These are phyloP conservation scores for Thyridium curvatum DNA, from an alignment of 2,329 filamentous ascomycete genomes.

Conservation along the genomic window DNA sequence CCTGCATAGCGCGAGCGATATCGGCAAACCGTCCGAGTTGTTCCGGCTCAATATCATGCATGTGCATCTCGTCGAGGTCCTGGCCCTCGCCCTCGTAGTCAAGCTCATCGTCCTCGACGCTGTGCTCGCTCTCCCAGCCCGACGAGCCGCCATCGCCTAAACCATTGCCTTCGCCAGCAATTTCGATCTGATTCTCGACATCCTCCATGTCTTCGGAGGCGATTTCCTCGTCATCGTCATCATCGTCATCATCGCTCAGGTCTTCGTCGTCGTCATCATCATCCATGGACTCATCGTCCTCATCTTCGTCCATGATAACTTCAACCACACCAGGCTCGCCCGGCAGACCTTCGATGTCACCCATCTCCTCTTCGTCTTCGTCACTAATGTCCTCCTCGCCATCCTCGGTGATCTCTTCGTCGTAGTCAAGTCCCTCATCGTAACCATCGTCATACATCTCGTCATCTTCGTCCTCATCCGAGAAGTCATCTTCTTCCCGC, in stretches of 20 bases:
- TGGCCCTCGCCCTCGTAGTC: constrained; percentile 50
- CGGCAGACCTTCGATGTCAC: constrained; percentile 71
- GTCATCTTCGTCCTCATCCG: constrained; percentile 60
- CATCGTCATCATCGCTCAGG: constrained; percentile 36
- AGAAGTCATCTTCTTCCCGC: constrained; percentile 73
- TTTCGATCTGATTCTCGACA: constrained; percentile 43
- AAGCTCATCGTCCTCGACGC: constrained; percentile 46
- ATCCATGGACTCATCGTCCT: constrained; percentile 59
- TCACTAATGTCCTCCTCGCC: constrained; percentile 86
- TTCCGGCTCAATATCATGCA: constrained; percentile 38
- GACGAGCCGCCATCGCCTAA: constrained; percentile 54
- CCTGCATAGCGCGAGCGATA: constrained; percentile 50
- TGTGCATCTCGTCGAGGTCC: constrained; percentile 45
- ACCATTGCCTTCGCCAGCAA: constrained; percentile 57
- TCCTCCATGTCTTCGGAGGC: constrained; percentile 49
- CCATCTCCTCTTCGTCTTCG: constrained; percentile 82
- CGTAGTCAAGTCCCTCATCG: constrained; percentile 89
- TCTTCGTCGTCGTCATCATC: constrained; percentile 49
- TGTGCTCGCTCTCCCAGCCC: constrained; percentile 55
- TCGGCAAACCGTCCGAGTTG: constrained; percentile 36
- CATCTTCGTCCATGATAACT: constrained; percentile 72
- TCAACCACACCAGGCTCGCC: constrained; percentile 59
- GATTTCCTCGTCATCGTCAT: constrained; percentile 34
- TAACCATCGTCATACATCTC: constrained; percentile 92
- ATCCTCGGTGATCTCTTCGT: constrained; percentile 69